These are phyloP conservation scores for Starmerella gropengiesseri DNA, from an alignment of 805 yeast genomes.

Conservation along the genomic window DNA sequence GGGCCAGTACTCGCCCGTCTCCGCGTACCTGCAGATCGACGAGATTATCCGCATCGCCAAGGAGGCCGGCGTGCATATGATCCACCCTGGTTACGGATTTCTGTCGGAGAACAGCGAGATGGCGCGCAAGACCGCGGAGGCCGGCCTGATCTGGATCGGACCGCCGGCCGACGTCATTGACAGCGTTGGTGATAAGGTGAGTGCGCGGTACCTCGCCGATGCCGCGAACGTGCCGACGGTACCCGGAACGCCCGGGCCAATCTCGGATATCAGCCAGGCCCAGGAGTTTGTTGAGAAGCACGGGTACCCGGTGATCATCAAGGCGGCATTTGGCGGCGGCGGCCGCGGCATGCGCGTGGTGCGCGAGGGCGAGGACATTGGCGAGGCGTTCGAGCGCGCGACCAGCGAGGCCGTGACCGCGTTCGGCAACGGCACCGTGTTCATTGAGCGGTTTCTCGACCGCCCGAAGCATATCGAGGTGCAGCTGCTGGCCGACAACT, in stretches of 20 bases:
- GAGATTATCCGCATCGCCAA: conserved; percentile 83
- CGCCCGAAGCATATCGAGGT: conserved; percentile 97
- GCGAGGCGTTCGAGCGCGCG: conserved; percentile 87
- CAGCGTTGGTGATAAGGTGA: conserved; percentile 91
- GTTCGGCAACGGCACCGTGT: conserved; percentile 98
- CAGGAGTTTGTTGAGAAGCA: conserved; percentile 63
- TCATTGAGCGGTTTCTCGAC: conserved; percentile 89
- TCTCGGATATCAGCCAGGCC: conserved; percentile 70
- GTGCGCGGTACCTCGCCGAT: conserved; percentile 80
- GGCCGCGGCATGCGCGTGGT: conserved; percentile 99
- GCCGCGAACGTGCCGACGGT: conserved; percentile 80
- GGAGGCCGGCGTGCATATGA: conserved; percentile 67
- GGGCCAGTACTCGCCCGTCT: conserved; percentile 89
- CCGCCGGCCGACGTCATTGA: conserved; percentile 83
- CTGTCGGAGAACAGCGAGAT: conserved; percentile 85
- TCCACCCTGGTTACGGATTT: conserved; percentile 90
- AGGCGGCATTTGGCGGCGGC: conserved; percentile 99
- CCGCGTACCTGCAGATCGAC: conserved; percentile 90
- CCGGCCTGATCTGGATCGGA: conserved; percentile 93
- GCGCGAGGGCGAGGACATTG: conserved; percentile 86
- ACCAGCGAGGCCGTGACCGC: conserved; percentile 87
- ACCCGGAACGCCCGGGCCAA: conserved; percentile 98
- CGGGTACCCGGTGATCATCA: conserved; percentile 93
- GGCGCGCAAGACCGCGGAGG: conserved; percentile 80
- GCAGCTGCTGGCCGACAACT: conserved; percentile 83